Evolutionary conservation across 768 basidiomycete species (phyloP).

Genomic region (Mycena amicta): DNA sequence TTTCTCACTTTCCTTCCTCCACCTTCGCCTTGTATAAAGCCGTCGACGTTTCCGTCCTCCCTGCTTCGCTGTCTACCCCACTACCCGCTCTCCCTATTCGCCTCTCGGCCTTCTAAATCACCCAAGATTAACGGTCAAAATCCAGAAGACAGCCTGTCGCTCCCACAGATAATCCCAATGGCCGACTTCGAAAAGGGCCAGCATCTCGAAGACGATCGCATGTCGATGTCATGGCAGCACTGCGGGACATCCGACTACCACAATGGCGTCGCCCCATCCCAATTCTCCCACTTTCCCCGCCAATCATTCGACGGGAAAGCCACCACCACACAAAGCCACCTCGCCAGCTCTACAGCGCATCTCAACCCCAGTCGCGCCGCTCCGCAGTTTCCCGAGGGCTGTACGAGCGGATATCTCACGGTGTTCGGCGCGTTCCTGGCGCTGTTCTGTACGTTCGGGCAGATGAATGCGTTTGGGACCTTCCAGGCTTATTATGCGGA

Average conservation of each 20-base stretch:
- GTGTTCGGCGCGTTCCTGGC: conserved; percentile 31
- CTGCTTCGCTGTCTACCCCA: too few species aligned
- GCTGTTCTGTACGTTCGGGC: conserved; percentile 70
- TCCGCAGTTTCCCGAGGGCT: conserved; percentile 31
- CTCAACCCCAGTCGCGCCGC: conserved; percentile 15
- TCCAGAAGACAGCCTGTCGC: conserved; percentile 17
- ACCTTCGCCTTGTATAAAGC: too few species aligned
- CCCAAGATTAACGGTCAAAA: background rate
- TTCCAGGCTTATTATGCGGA: conserved; percentile 68
- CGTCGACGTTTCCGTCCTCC: too few species aligned
- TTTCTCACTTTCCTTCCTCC: too few species aligned
- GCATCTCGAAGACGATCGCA: conserved; percentile 5
- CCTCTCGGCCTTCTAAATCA: too few species aligned
- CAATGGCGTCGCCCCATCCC: too few species aligned
- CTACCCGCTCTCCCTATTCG: too few species aligned
- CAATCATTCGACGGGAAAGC: conserved; percentile 21
- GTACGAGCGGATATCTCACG: conserved; percentile 44
- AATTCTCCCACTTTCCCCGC: background rate
- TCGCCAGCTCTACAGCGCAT: conserved; percentile 17
- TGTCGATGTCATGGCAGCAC: conserved; percentile 24
- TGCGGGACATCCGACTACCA: conserved; percentile 18
- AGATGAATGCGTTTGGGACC: conserved; percentile 72
- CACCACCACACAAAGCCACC: conserved; percentile 18
- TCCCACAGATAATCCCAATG: conserved; percentile 22
- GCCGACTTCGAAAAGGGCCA: conserved; percentile 16